Conservation (phyloP, 345 rosid species). For the Eucalyptus marginata region DNA sequence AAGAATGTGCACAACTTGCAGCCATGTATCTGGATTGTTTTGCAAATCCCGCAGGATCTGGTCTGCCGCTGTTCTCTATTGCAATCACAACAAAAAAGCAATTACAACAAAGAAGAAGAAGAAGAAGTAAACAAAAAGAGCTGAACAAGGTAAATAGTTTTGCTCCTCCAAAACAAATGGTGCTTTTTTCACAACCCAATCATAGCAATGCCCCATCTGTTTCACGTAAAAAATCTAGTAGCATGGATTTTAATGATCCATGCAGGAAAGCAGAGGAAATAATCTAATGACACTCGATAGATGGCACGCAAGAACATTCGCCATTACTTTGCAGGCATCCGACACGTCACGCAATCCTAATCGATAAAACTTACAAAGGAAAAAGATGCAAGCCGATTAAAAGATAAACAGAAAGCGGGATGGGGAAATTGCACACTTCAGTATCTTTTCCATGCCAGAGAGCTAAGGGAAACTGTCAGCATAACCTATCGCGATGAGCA, state of each 20-base stretch:
- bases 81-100: neutral
- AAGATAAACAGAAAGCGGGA: neutral
- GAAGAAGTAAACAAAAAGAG: neutral
- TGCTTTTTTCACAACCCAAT: neutral
- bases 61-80: slow-evolving; percentile 92
- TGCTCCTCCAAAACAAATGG: neutral
- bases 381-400: neutral
- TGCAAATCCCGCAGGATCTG: slow-evolving; percentile 94
- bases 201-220: neutral
- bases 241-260: neutral
- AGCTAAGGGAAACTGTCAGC: neutral
- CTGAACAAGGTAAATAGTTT: neutral
- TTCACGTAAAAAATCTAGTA: neutral
- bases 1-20: slow-evolving; percentile 88
- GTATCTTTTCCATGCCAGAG: neutral
- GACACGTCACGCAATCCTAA: neutral
- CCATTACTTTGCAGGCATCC: neutral
- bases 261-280: neutral
- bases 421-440: neutral
- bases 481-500: neutral
- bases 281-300: neutral
- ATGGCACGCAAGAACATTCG: neutral
- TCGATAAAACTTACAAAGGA: neutral
- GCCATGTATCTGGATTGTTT: slow-evolving; percentile 96
- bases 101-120: neutral